Evolutionary conservation across 2,329 filamentous ascomycete species (phyloP), one percentile per base, ranked within the genome.

Genomic region (Colletotrichum eleusines): DNA sequence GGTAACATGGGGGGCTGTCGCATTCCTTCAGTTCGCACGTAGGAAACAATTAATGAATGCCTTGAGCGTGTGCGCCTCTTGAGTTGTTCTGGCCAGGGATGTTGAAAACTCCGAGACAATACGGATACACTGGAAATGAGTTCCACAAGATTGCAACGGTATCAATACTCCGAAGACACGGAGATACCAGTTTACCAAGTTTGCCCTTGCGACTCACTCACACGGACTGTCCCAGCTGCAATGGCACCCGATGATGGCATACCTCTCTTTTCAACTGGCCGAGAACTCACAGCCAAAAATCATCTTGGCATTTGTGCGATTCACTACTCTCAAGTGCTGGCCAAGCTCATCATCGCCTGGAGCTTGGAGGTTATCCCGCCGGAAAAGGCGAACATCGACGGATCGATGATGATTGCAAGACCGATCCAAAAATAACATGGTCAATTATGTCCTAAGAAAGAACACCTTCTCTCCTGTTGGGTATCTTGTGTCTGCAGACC

Each of bases 401-500:
- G 9, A 12, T n/a, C 33, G 3, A 62, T 5, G 16, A 51, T 35
- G 26, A 31, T 16, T 7, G 6, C 26, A 20, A 35, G 12, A 28
- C 11, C 5, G 20, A 51, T 40, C 5, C n/a, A 5, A 11, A 31
- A 40, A 28, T 12, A 6, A 35, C 18, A 26, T 28, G 12, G 16
- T 23, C 59, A 50, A 50, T 51, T 51, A n/a, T 8, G 18, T 16
- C 28, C 9, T 28, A n/a, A n/a, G 33, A 51, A 50, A 51, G 9
- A 14, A 33, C 2, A 20, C 16, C 12, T 50, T 51, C 33, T 38
- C 18, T 40, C 31, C 46, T 28, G 23, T 14, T 38, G 46, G 44
- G 59, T 62, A 62, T 62, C 59, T 50, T 51, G 23, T 62, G 50
- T 61, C 18, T 62, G 16, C 44, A 51, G 33, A 50, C 35, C 33